These are phyloP conservation scores for Colletotrichum shisoi DNA, from an alignment of 2,329 filamentous ascomycete genomes.

Conservation along the genomic window DNA sequence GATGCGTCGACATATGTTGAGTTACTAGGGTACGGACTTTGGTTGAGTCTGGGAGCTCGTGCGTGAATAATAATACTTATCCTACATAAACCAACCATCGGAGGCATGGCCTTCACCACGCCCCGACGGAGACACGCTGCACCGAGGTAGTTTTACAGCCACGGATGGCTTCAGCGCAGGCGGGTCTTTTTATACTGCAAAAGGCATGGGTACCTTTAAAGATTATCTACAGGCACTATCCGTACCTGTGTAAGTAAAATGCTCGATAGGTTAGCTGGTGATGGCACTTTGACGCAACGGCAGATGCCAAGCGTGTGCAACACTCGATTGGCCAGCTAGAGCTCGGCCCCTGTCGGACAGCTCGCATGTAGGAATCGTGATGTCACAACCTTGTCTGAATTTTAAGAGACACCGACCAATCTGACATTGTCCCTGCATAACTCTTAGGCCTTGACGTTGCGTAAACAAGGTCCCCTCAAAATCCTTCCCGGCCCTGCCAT, in stretches of 20 bases:
- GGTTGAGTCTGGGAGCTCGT: neutral
- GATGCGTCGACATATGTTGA: neutral
- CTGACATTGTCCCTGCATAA: constrained; percentile 17
- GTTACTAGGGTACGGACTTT: neutral
- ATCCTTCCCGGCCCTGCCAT: neutral
- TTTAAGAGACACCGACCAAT: constrained; percentile 14
- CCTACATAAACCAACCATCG: neutral
- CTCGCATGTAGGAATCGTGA: constrained; percentile 25
- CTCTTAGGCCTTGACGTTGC: constrained; percentile 19
- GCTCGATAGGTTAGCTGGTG: neutral
- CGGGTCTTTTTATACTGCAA: neutral
- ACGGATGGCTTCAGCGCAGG: neutral
- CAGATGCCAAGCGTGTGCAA: constrained; percentile 1
- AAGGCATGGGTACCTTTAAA: neutral
- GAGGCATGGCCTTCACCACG: neutral
- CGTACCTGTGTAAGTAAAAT: too few relatives aligned
- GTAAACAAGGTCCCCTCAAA: neutral
- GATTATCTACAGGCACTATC: neutral
- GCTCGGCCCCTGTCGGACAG: constrained; percentile 10
- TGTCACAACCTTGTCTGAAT: constrained; percentile 30
- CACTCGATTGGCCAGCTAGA: constrained; percentile 20
- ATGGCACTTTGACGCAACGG: constrained; percentile 18
- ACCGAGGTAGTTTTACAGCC: neutral
- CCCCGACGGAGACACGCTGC: neutral
- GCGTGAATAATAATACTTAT: neutral